phyloP scores from a whole-genome alignment of 495 filamentous ascomycete species.

The Penicillium paxilli region DNA sequence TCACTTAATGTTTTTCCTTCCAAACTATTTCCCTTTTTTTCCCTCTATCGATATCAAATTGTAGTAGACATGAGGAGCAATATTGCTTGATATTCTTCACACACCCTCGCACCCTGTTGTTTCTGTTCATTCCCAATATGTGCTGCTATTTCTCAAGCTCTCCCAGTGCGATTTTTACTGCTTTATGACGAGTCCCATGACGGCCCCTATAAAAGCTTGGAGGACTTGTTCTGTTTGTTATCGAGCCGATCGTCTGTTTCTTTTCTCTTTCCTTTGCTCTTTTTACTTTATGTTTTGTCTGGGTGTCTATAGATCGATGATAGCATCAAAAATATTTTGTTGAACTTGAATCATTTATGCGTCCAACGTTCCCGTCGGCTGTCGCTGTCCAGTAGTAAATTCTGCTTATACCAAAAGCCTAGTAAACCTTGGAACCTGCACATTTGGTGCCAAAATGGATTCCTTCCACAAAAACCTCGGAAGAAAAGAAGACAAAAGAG shows the following conservation, averaged over 20 bases:
- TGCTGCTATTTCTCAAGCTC: slow-evolving; percentile 5
- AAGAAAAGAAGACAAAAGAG: too few species aligned
- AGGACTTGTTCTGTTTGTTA: slow-evolving; percentile 15
- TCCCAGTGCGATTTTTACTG: slow-evolving; percentile 13
- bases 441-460: too few species aligned
- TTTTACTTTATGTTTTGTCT: not conserved
- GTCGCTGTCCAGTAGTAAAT: too few species aligned
- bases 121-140: slow-evolving; percentile 3
- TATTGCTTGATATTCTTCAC: slow-evolving; percentile 6
- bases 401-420: too few species aligned
- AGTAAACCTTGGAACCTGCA: too few species aligned
- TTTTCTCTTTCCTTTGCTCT: not conserved
- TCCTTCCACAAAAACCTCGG: too few species aligned
- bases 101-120: slow-evolving; percentile 3
- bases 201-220: slow-evolving; percentile 18
- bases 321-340: slow-evolving; percentile 3
- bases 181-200: slow-evolving; percentile 22
- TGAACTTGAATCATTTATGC: too few species aligned
- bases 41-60: slow-evolving; percentile 29
- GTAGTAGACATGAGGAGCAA: slow-evolving; percentile 29
- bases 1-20: slow-evolving; percentile 59
- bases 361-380: too few species aligned
- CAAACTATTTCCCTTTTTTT: slow-evolving; percentile 23
- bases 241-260: slow-evolving; percentile 9
- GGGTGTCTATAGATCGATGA: slow-evolving; percentile 15